Percentiles rank a stretch among this genome's conserved stretches.
phyloP scores from a whole-genome alignment of 1,284 basidiomycete species.

The Cerrena zonata region DNA sequence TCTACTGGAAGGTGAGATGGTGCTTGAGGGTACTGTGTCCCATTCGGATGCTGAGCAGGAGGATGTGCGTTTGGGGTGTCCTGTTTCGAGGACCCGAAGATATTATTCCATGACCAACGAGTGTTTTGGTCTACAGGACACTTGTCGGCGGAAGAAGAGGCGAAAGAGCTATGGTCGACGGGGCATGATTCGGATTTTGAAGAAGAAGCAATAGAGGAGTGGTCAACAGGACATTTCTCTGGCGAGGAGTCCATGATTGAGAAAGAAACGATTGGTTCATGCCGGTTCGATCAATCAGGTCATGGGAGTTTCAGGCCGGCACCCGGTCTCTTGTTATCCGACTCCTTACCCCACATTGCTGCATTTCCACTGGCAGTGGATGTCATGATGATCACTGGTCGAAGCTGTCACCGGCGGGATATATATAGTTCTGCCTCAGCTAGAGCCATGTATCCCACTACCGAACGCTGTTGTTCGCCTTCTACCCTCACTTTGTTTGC shows the following conservation, averaged over 20 bases:
- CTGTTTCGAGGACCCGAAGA: conserved; percentile 28
- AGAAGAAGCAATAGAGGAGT: conserved; percentile 19
- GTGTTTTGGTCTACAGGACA: conserved; percentile 49
- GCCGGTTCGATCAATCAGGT: too few species aligned
- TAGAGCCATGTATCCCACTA: too few species aligned
- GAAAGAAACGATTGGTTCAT: neutral
- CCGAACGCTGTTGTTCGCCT: neutral
- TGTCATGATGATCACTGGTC: neutral
- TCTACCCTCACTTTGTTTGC: neutral
- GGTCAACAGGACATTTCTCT: conserved; percentile 63
- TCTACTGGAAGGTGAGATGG: conserved; percentile 47
- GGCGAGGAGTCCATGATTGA: conserved; percentile 19
- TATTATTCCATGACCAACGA: conserved; percentile 47
- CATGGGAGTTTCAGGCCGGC: too few species aligned
- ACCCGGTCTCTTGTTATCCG: neutral
- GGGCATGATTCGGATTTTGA: conserved; percentile 36
- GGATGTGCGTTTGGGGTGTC: conserved; percentile 24
- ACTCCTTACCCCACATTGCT: neutral
- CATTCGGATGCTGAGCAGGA: conserved; percentile 14
- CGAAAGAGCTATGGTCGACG: conserved; percentile 36
- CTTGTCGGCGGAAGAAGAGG: conserved; percentile 21
- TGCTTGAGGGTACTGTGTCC: conserved; percentile 9
- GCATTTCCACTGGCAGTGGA: neutral
- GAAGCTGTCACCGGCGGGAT: neutral
- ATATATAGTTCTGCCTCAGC: neutral